These are phyloP conservation scores for Nakazawaea pomicola DNA, from an alignment of 805 yeast species.

Conservation along the genomic window DNA sequence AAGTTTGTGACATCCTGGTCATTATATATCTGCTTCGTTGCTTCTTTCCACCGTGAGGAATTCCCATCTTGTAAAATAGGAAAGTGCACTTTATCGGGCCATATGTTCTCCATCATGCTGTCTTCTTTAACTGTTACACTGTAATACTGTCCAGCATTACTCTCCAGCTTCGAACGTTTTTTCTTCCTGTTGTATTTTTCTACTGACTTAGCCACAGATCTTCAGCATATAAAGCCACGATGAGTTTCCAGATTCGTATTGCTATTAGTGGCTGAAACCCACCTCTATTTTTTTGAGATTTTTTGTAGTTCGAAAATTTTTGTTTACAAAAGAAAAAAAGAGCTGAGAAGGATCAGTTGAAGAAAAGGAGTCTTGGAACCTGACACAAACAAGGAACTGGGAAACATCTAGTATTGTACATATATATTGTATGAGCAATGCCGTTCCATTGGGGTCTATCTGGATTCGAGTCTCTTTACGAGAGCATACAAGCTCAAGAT, in stretches of 20 bases:
- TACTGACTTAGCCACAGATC: too few relatives aligned
- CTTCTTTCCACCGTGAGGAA: slow-evolving; percentile 23
- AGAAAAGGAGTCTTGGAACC: too few relatives aligned
- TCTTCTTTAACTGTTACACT: too few relatives aligned
- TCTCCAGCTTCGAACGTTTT: too few relatives aligned
- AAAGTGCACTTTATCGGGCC: slow-evolving; percentile 11
- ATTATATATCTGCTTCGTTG: slow-evolving; percentile 41
- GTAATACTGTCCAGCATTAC: too few relatives aligned
- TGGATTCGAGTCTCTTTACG: slow-evolving; percentile 33
- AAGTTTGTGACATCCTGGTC: slow-evolving; percentile 35
- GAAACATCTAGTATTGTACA: too few relatives aligned
- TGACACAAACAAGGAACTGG: too few relatives aligned
- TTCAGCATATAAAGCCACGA: neutral
- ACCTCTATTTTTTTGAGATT: too few relatives aligned
- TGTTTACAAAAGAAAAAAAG: slow-evolving; percentile 5
- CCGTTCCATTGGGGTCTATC: slow-evolving; percentile 27
- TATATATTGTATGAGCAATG: too few relatives aligned
- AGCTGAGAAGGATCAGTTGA: neutral
- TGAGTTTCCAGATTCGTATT: neutral
- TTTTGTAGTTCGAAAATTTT: neutral
- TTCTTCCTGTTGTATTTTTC: too few relatives aligned
- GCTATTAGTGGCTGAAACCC: neutral
- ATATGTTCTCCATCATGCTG: neutral
- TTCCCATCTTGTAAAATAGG: neutral
- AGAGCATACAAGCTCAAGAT: slow-evolving; percentile 28